These are phyloP conservation scores for Russula abietina DNA, from an alignment of 768 basidiomycete species.

Conservation along the genomic window DNA sequence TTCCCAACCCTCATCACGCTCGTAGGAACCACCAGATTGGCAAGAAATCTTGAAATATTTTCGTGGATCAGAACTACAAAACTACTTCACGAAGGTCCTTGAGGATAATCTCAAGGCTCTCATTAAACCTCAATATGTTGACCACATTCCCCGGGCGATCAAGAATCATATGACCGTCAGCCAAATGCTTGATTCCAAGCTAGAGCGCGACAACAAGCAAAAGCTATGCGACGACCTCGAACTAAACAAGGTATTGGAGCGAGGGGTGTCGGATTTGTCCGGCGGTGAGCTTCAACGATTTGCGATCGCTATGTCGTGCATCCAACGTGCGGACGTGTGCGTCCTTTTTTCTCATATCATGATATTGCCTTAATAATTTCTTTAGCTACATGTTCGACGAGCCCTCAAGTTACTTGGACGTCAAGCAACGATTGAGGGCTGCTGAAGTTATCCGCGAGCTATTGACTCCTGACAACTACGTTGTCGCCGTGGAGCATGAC, in stretches of 20 bases:
- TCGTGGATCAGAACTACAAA: slow-evolving; percentile 97
- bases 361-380: slow-evolving; percentile 7
- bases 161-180: slow-evolving; percentile 82
- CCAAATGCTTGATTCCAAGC: slow-evolving; percentile 88
- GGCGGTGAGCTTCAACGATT: slow-evolving; percentile 98
- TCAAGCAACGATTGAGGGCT: slow-evolving; percentile 90
- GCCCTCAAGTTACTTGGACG: slow-evolving; percentile 95
- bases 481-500: slow-evolving; percentile 98
- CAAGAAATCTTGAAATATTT: slow-evolving; percentile 97
- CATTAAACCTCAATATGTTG: slow-evolving; percentile 99
- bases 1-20: slow-evolving; percentile 9
- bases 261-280: slow-evolving; percentile 80
- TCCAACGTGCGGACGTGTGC: slow-evolving; percentile 92
- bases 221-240: slow-evolving; percentile 82
- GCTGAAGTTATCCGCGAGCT: slow-evolving; percentile 91
- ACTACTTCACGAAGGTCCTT: slow-evolving; percentile 98
- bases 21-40: slow-evolving; percentile 96
- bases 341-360: slow-evolving; percentile 31
- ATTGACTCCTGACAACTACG: slow-evolving; percentile 78
- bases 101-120: slow-evolving; percentile 98
- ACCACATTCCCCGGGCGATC: slow-evolving; percentile 95
- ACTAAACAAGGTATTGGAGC: slow-evolving; percentile 75
- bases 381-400: slow-evolving; percentile 92
- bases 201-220: slow-evolving; percentile 85
- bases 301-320: slow-evolving; percentile 95